Conservation (phyloP, 768 basidiomycete species). For the Phaeotremella fagi region DNA sequence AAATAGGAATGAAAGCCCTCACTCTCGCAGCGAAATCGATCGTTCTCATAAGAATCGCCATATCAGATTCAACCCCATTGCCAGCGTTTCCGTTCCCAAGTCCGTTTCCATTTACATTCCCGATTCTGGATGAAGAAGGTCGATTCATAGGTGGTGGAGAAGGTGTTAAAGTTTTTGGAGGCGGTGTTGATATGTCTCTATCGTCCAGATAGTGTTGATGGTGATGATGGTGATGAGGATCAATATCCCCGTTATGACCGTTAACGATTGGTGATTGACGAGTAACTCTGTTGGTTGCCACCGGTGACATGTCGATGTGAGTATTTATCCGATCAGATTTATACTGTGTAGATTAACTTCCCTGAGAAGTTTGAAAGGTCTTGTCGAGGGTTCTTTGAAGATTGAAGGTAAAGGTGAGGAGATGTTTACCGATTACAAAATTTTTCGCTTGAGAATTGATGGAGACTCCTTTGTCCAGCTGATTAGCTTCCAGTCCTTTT, state of each 20-base stretch:
- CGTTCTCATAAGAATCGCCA: conserved; percentile 34
- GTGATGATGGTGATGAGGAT: too few species aligned
- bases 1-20: conserved; percentile 8
- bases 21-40: conserved; percentile 45
- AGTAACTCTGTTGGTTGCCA: neutral
- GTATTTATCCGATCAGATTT: too few species aligned
- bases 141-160: conserved; percentile 12
- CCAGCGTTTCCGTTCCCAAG: conserved; percentile 1
- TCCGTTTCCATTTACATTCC: neutral
- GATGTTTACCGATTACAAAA: too few species aligned
- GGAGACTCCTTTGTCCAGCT: too few species aligned
- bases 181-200: conserved; percentile 8
- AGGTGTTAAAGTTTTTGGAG: conserved; percentile 22
- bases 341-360: too few species aligned
- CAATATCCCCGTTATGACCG: neutral
- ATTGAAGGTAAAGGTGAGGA: neutral
- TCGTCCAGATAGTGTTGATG: too few species aligned
- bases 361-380: neutral
- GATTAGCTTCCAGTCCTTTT: too few species aligned
- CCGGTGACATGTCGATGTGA: neutral
- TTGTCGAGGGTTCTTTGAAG: too few species aligned
- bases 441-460: too few species aligned
- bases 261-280: neutral
- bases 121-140: neutral
- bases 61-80: conserved; percentile 18